Evolutionary conservation across 768 basidiomycete species (phyloP).

Genomic region (Megacollybia marginata): DNA sequence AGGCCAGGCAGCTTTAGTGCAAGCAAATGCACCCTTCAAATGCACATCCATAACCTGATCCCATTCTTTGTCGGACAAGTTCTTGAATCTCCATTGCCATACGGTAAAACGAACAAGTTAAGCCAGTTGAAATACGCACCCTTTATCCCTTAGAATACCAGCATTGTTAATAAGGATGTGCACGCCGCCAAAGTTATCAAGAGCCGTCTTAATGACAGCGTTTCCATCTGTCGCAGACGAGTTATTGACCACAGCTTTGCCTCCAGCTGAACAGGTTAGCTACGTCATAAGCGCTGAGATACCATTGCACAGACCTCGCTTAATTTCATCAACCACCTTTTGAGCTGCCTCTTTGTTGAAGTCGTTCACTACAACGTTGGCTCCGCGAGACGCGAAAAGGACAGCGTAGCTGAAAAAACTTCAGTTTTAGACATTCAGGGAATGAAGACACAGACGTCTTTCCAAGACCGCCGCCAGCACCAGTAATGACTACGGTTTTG

Average conservation of each 20-base stretch:
- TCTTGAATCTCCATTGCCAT: constrained; percentile 66
- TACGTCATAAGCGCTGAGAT: neutral
- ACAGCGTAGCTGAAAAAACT: constrained; percentile 64
- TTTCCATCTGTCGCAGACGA: constrained; percentile 84
- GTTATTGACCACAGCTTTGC: constrained; percentile 81
- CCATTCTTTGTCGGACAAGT: constrained; percentile 94
- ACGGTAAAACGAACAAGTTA: neutral
- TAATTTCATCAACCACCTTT: constrained; percentile 87
- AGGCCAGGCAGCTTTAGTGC: constrained; percentile 95
- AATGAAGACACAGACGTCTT: constrained; percentile 55
- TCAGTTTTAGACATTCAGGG: neutral
- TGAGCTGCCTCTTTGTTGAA: constrained; percentile 84
- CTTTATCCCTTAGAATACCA: constrained; percentile 79
- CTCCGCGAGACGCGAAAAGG: constrained; percentile 88
- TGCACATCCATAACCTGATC: constrained; percentile 87
- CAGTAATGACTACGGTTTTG: constrained; percentile 91
- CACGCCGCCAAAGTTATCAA: constrained; percentile 77
- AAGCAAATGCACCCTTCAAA: constrained; percentile 87
- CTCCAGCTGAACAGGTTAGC: constrained; percentile 55
- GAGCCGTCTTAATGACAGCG: constrained; percentile 78
- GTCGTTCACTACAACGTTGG: constrained; percentile 94
- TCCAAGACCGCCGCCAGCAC: constrained; percentile 93
- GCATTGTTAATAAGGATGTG: constrained; percentile 96
- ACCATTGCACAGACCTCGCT: constrained; percentile 49
- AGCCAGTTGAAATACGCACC: constrained; percentile 31